These are phyloP conservation scores for Chamaecyparis obtusa DNA, from an alignment of 75 land plant genomes.

Conservation along the genomic window DNA sequence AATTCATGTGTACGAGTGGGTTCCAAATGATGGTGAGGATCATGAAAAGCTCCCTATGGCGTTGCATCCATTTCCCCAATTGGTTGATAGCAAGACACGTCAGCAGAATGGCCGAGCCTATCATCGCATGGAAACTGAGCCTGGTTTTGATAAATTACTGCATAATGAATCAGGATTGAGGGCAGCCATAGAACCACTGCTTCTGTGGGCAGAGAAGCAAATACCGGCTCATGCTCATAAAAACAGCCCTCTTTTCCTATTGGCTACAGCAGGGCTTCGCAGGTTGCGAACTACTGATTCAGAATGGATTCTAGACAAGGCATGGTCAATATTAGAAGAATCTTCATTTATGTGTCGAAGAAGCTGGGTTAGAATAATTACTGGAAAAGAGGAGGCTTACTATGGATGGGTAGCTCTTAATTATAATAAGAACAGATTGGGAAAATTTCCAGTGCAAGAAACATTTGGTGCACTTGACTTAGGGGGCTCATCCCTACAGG, in stretches of 20 bases:
- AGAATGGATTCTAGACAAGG: slow-evolving; percentile 76
- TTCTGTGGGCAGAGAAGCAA: slow-evolving; percentile 88
- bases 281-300: slow-evolving; percentile 63
- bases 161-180: slow-evolving; percentile 74
- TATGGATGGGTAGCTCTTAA: slow-evolving; percentile 98
- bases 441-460: slow-evolving; percentile 34
- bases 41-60: slow-evolving; percentile 56
- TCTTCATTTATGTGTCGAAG: slow-evolving; percentile 69
- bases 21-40: slow-evolving; percentile 23
- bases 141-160: slow-evolving; percentile 86
- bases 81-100: slow-evolving; percentile 17
- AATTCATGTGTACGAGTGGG: slow-evolving; percentile 82
- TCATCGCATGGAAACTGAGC: slow-evolving; percentile 94
- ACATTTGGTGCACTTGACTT: slow-evolving; percentile 92
- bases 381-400: slow-evolving; percentile 92
- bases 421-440: slow-evolving; percentile 61
- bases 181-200: slow-evolving; percentile 73
- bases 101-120: slow-evolving; percentile 68
- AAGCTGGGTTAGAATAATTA: slow-evolving; percentile 75
- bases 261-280: slow-evolving; percentile 94
- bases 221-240: slow-evolving; percentile 65
- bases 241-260: slow-evolving; percentile 70
- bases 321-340: slow-evolving; percentile 59
- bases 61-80: slow-evolving; percentile 49
- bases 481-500: slow-evolving; percentile 97